phyloP scores from a whole-genome alignment of 1,284 basidiomycete genomes.

The Calocybe gambosa region DNA sequence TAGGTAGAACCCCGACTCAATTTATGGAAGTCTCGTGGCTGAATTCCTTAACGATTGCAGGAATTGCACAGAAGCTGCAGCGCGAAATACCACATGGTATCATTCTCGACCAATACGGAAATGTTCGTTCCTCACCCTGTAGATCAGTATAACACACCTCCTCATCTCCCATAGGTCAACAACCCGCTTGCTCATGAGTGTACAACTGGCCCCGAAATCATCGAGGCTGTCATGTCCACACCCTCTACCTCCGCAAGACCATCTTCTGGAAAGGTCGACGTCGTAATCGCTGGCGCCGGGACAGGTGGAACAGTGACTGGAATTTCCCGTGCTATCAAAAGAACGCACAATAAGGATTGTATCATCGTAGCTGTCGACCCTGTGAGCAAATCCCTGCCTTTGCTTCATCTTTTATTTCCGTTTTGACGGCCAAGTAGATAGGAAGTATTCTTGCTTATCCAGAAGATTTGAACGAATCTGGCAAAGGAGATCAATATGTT shows the following conservation, averaged over 20 bases:
- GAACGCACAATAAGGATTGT: slow-evolving; percentile 63
- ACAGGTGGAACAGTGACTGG: slow-evolving; percentile 95
- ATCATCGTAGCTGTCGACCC: slow-evolving; percentile 89
- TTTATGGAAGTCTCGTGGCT: slow-evolving; percentile 54
- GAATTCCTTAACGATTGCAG: slow-evolving; percentile 78
- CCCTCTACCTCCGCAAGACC: slow-evolving; percentile 48
- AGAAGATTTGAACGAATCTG: slow-evolving; percentile 53
- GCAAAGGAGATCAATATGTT: slow-evolving; percentile 60
- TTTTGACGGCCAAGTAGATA: slow-evolving; percentile 37
- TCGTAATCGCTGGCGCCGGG: slow-evolving; percentile 84
- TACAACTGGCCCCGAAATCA: slow-evolving; percentile 86
- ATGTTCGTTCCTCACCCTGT: slow-evolving; percentile 38
- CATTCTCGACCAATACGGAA: slow-evolving; percentile 89
- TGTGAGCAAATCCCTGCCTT: slow-evolving; percentile 37
- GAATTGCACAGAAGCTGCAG: slow-evolving; percentile 75
- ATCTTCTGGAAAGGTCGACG: slow-evolving; percentile 74
- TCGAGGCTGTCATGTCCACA: slow-evolving; percentile 62
- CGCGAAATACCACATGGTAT: slow-evolving; percentile 80
- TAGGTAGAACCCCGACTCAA: slow-evolving; percentile 59
- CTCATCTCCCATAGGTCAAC: slow-evolving; percentile 44
- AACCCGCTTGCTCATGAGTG: slow-evolving; percentile 90
- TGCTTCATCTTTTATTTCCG: neutral
- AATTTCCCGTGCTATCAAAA: slow-evolving; percentile 78
- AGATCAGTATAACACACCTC: slow-evolving; percentile 1
- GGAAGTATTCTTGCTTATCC: slow-evolving; percentile 86